phyloP scores from a whole-genome alignment of 805 yeast species.

The Candida pseudofarinosa region DNA sequence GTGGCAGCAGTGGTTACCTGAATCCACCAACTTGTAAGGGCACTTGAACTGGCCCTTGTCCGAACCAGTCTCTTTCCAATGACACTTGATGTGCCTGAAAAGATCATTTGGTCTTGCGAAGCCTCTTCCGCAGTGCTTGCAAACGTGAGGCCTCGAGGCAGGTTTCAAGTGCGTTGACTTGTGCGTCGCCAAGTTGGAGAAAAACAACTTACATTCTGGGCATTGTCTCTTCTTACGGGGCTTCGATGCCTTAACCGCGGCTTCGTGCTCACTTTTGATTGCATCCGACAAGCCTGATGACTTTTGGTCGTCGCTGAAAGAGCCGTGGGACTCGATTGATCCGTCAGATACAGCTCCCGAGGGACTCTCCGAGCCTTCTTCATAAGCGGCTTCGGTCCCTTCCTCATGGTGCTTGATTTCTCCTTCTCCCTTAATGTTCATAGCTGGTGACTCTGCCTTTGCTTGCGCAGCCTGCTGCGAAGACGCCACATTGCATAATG shows the following conservation, averaged over 20 bases:
- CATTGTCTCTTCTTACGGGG: slow-evolving; percentile 69
- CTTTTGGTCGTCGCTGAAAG: background rate
- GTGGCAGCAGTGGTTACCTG: slow-evolving; percentile 56
- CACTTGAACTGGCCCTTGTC: slow-evolving; percentile 72
- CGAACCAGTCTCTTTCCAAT: slow-evolving; percentile 69
- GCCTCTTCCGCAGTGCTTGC: slow-evolving; percentile 76
- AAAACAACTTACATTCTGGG: slow-evolving; percentile 62
- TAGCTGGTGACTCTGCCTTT: background rate
- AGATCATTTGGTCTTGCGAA: slow-evolving; percentile 87
- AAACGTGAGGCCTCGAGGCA: slow-evolving; percentile 69
- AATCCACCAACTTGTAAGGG: slow-evolving; percentile 52
- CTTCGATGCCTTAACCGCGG: slow-evolving; percentile 11
- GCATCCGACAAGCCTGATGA: background rate
- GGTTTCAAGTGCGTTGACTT: slow-evolving; percentile 73
- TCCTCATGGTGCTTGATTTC: background rate
- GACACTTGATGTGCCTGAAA: slow-evolving; percentile 80
- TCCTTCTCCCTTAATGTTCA: background rate
- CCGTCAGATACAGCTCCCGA: background rate
- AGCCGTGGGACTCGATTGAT: background rate
- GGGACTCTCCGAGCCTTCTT: background rate
- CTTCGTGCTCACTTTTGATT: background rate
- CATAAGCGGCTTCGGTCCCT: background rate
- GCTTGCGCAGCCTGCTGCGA: slow-evolving; percentile 1
- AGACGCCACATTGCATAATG: slow-evolving; percentile 7
- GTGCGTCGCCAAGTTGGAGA: slow-evolving; percentile 80